Evolutionary conservation across 2,329 filamentous ascomycete genomes (phyloP).

Genomic region (Neopestalotiopsis rosae): DNA sequence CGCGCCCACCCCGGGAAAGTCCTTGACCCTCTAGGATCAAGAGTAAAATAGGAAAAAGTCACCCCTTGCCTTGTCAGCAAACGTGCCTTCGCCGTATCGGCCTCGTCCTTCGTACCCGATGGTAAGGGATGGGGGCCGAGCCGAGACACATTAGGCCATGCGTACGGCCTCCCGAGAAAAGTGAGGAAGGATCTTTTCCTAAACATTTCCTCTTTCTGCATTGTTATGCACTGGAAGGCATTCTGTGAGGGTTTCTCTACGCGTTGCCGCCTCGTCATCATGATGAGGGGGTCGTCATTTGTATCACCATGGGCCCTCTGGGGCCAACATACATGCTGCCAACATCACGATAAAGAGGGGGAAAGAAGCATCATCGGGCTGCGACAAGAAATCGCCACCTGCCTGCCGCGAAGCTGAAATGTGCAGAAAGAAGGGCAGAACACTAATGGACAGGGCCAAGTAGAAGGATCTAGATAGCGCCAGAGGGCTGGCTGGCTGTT

Average conservation of each 20-base stretch:
- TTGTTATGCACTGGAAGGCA: background rate
- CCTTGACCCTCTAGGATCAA: background rate
- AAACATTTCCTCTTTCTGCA: background rate
- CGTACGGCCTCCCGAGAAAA: background rate
- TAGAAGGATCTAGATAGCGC: background rate
- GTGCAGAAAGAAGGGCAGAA: background rate
- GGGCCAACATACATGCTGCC: background rate
- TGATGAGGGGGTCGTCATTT: background rate
- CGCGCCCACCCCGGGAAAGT: background rate
- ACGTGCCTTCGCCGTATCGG: background rate
- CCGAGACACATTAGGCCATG: background rate
- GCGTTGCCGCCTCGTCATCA: background rate
- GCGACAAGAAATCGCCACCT: background rate
- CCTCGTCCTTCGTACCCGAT: background rate
- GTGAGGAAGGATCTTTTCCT: background rate
- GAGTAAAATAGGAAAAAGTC: background rate
- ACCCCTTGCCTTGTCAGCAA: slow-evolving; percentile 3
- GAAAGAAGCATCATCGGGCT: background rate
- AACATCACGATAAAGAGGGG: background rate
- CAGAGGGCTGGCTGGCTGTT: background rate
- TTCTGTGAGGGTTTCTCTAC: background rate
- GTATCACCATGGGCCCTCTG: background rate
- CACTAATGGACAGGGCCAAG: background rate
- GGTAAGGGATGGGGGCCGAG: background rate
- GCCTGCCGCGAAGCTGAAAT: slow-evolving; percentile 1